phyloP scores from a whole-genome alignment of 306 rosid species.

The Spatholobus suberectus region DNA sequence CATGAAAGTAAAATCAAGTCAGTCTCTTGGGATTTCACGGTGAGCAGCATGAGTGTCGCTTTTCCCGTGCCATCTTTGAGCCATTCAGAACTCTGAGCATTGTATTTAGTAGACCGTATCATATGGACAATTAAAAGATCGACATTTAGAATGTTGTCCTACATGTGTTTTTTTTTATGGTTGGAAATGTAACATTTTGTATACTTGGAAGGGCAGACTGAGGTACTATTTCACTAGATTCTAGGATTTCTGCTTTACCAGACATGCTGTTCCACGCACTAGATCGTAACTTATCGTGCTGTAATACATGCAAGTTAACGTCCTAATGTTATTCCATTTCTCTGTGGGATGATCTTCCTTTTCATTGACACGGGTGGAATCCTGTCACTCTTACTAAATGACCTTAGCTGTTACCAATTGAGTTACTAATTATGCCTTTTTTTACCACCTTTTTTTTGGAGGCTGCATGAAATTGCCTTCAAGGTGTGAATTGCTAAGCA shows the following conservation, averaged over 20 bases:
- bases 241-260: slow-evolving; percentile 25
- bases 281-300: slow-evolving; percentile 34
- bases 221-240: slow-evolving; percentile 24
- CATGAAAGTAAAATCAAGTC: slow-evolving; percentile 42
- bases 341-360: not conserved
- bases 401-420: not conserved
- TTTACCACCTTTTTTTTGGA: not conserved
- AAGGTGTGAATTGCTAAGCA: slow-evolving; percentile 2
- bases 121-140: slow-evolving; percentile 36
- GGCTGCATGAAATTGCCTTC: not conserved
- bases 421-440: not conserved
- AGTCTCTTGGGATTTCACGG: not conserved
- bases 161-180: not conserved
- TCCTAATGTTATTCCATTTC: slow-evolving; percentile 15
- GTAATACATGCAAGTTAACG: not conserved
- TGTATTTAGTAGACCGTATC: slow-evolving; percentile 38
- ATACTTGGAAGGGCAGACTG: slow-evolving; percentile 21
- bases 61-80: slow-evolving; percentile 40
- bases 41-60: slow-evolving; percentile 45
- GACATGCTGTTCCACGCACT: slow-evolving; percentile 18
- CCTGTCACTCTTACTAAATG: not conserved
- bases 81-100: slow-evolving; percentile 33
- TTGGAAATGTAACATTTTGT: slow-evolving; percentile 39
- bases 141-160: slow-evolving; percentile 41
- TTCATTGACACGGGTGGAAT: not conserved